These are phyloP conservation scores for Blastocystis sp. DNA, from an alignment of 352 stramenopile species.

Conservation along the genomic window DNA sequence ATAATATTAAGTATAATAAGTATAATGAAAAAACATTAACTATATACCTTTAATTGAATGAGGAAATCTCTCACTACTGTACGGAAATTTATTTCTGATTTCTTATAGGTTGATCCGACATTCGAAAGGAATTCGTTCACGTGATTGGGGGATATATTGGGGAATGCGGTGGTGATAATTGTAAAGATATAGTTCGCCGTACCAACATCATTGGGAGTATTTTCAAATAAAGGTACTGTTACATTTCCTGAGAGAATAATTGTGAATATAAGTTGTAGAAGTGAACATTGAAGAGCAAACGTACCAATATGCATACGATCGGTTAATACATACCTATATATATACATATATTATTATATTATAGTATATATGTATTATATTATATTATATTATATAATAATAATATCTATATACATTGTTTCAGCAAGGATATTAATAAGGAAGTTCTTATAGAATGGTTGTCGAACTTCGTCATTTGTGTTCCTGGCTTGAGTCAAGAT, in stretches of 20 bases:
- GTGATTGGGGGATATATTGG: no score
- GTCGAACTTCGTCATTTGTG: slow-evolving; percentile 66
- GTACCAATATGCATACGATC: slow-evolving; percentile 93
- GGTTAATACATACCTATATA: slow-evolving; percentile 54
- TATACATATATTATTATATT: slow-evolving; percentile 79
- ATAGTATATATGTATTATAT: neutral
- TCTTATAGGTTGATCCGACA: no score
- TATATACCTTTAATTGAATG: no score
- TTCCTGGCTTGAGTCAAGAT: slow-evolving; percentile 70
- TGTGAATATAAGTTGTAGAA: slow-evolving; percentile 89
- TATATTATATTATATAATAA: neutral
- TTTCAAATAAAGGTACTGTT: slow-evolving; percentile 76
- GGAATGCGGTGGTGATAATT: no score
- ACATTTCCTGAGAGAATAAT: slow-evolving; percentile 85
- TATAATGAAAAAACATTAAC: no score
- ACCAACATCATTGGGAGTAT: no score
- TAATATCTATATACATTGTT: slow-evolving; percentile 32
- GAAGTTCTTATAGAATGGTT: slow-evolving; percentile 91
- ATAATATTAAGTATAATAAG: no score
- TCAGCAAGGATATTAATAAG: slow-evolving; percentile 64
- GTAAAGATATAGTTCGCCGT: no score
- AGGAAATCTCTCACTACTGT: no score
- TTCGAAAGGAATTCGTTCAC: no score
- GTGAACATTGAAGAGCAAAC: slow-evolving; percentile 88
- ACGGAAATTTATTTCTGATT: no score